Evolutionary conservation across 805 yeast species (phyloP), one percentile per base, ranked within the genome.

Genomic region (Wickerhamomyces bisporus): DNA sequence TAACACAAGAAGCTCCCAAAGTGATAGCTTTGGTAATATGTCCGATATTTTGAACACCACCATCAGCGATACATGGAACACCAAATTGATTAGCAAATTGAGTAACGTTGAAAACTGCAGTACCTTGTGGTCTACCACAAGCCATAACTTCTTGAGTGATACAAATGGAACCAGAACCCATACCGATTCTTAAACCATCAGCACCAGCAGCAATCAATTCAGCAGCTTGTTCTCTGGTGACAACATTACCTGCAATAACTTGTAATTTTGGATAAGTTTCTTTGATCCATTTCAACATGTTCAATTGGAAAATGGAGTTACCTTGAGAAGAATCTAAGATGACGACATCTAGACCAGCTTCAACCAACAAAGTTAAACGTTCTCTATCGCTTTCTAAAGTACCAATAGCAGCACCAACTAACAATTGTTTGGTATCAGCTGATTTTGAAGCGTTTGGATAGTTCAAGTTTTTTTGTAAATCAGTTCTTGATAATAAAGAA

Each of bases 141-240:
- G 98, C 98, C 98, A 93, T 93, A 44, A 93, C 98, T 72, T 93
- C 98, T 73, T 93, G 98, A 38, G 98, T 93, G 63, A 93, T 93
- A 77, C 98, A 93, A 64, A 94, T 94, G 46, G 97, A 87, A 58
- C 98, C 98, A 25, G 98, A 86, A 62, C 98, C 98, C 98, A 93
- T 93, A 71, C 98, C 98, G 53, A 93, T 91, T 77, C 98, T 87
- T 58, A 93, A 75, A 64, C 89, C 98, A 65, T 93, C 98, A 38
- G 95, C 96, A 68, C 98, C 98, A 37, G 95, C 96, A 55, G 75
- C 82, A 57, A 88, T 91, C 60, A 93, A 76, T 59, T 79, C 74
- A 45, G 98, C 98, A 52, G 98, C 98, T 75, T 93, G 98, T 67
- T 91, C 98, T 67, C 98, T 84, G 51, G 97, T 89, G 45, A 89